Conservation (phyloP, 306 rosid species). For the Lathyrus aphaca region DNA sequence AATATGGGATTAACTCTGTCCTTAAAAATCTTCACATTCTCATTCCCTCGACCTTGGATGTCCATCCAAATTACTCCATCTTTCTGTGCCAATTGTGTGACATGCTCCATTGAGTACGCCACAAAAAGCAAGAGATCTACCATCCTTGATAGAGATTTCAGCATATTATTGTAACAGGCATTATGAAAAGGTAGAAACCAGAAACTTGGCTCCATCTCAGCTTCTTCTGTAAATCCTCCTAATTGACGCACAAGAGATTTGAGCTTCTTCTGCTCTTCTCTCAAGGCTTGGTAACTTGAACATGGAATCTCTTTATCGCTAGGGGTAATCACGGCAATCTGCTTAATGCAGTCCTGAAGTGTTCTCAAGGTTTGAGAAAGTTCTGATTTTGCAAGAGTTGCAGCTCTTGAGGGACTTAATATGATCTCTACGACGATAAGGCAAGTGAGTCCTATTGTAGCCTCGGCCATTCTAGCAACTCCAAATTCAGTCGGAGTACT, state of each 20-base stretch:
- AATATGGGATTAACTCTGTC: constrained; percentile 45
- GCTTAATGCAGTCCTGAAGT: constrained; percentile 53
- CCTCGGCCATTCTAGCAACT: constrained; percentile 66
- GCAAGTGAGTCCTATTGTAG: constrained; percentile 70
- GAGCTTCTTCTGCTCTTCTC: constrained; percentile 50
- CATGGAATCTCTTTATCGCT: constrained; percentile 29
- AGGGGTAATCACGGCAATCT: constrained; percentile 35
- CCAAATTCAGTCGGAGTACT: constrained; percentile 67
- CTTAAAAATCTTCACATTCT: constrained; percentile 50
- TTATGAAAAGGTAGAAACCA: constrained; percentile 74
- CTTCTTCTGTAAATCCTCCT: constrained; percentile 56
- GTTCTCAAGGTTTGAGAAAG: constrained; percentile 55
- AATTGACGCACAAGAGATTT: constrained; percentile 47
- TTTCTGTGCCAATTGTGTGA: constrained; percentile 40
- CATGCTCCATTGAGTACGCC: constrained; percentile 51
- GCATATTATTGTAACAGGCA: constrained; percentile 52
- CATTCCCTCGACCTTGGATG: constrained; percentile 40
- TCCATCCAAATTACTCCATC: constrained; percentile 19
- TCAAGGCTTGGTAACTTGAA: constrained; percentile 42
- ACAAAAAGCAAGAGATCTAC: constrained; percentile 51
- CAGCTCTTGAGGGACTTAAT: constrained; percentile 62
- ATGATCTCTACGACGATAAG: constrained; percentile 55
- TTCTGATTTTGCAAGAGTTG: constrained; percentile 63
- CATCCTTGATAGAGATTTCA: constrained; percentile 57
- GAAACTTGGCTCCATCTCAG: constrained; percentile 74